A percentile compares a stretch with the other conserved stretches of the same genome.
phyloP scores from a whole-genome alignment of 2,329 filamentous ascomycete genomes.

The Trichoderma lentiforme region DNA sequence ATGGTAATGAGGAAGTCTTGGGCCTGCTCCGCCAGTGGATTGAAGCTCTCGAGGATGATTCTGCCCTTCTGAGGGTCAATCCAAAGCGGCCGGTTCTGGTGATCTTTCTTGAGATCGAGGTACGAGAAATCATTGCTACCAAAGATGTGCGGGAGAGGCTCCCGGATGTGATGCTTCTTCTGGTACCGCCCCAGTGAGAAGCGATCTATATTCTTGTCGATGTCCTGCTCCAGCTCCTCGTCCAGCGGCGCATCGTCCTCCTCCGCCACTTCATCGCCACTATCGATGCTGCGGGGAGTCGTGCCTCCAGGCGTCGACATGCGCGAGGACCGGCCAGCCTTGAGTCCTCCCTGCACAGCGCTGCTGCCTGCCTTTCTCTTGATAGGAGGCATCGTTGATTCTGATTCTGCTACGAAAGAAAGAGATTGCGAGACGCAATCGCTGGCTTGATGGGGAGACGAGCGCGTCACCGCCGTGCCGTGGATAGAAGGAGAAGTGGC shows the following conservation, averaged over 20 bases:
- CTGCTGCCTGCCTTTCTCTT: slow-evolving; percentile 63
- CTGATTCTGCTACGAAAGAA: neutral
- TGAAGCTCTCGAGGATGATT: slow-evolving; percentile 93
- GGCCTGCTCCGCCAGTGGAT: slow-evolving; percentile 77
- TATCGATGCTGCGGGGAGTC: slow-evolving; percentile 57
- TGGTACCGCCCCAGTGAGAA: slow-evolving; percentile 55
- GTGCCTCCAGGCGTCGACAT: slow-evolving; percentile 59
- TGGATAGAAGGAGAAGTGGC: neutral
- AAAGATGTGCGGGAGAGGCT: slow-evolving; percentile 47
- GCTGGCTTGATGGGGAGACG: neutral
- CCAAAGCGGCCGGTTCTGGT: slow-evolving; percentile 87
- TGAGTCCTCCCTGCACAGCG: slow-evolving; percentile 47
- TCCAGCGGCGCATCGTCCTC: slow-evolving; percentile 52
- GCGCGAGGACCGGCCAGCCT: slow-evolving; percentile 55
- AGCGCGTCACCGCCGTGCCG: neutral
- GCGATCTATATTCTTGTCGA: slow-evolving; percentile 58
- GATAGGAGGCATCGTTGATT: slow-evolving; percentile 53
- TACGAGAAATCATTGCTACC: slow-evolving; percentile 71
- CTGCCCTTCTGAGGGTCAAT: slow-evolving; percentile 83
- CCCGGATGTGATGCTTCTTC: slow-evolving; percentile 41
- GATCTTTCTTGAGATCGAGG: slow-evolving; percentile 79
- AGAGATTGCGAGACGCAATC: slow-evolving; percentile 21
- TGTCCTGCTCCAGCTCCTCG: slow-evolving; percentile 50
- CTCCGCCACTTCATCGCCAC: slow-evolving; percentile 46
- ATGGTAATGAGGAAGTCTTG: slow-evolving; percentile 96